A percentile compares a stretch with the other conserved stretches of the same genome.
phyloP scores from a whole-genome alignment of 1,139 yeast genomes.

The Meyerozyma sp. region DNA sequence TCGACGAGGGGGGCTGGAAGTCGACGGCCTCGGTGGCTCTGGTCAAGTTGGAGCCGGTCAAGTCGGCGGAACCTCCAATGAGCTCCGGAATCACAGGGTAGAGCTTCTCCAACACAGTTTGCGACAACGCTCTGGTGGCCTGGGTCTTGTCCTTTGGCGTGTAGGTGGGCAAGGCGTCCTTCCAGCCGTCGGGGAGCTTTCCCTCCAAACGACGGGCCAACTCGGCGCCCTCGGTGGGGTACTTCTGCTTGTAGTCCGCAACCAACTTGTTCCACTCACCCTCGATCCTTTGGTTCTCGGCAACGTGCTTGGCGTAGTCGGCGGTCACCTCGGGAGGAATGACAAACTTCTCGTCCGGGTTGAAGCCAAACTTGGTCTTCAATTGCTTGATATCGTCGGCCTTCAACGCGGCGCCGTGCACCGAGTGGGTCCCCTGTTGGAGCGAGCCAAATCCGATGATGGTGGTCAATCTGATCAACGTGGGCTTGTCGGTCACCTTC shows the following conservation, averaged over 20 bases:
- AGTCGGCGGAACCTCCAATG: slow-evolving; percentile 97
- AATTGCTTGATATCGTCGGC: slow-evolving; percentile 88
- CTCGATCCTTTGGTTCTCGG: slow-evolving; percentile 57
- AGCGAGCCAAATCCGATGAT: slow-evolving; percentile 94
- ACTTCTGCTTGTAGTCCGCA: slow-evolving; percentile 58
- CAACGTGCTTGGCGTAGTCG: slow-evolving; percentile 54
- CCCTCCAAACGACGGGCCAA: slow-evolving; percentile 75
- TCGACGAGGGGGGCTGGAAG: slow-evolving; percentile 86
- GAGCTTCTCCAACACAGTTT: slow-evolving; percentile 66
- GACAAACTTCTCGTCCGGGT: slow-evolving; percentile 75
- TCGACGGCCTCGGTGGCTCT: slow-evolving; percentile 81
- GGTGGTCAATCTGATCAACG: slow-evolving; percentile 84
- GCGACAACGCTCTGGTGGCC: slow-evolving; percentile 95
- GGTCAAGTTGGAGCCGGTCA: slow-evolving; percentile 96
- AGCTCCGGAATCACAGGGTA: slow-evolving; percentile 76
- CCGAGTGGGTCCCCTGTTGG: slow-evolving; percentile 81
- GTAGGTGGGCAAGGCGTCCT: slow-evolving; percentile 70
- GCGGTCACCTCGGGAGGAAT: slow-evolving; percentile 85
- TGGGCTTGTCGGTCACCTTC: slow-evolving; percentile 70
- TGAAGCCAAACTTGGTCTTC: slow-evolving; percentile 81
- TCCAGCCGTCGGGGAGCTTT: slow-evolving; percentile 85
- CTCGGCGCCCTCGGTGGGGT: slow-evolving; percentile 79
- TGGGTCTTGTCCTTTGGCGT: slow-evolving; percentile 73
- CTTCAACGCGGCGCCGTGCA: slow-evolving; percentile 97
- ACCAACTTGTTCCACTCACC: slow-evolving; percentile 68